Conservation (phyloP, 2,329 filamentous ascomycete species). For the Penicillium griseofulvum region DNA sequence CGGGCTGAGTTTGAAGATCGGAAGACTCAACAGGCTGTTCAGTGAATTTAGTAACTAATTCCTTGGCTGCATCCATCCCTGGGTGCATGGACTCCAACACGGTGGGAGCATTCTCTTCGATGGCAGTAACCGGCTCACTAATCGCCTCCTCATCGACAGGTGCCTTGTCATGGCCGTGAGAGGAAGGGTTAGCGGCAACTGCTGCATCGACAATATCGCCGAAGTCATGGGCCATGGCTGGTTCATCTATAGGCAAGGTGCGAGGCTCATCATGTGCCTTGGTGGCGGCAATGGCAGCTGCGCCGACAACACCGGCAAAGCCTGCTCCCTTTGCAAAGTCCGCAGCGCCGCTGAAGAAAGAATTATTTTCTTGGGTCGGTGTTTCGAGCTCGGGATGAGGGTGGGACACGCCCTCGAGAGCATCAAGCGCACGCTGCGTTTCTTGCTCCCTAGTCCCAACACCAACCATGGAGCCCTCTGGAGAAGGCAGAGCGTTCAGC, state of each 20-base stretch:
- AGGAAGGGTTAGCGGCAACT: conserved; percentile 11
- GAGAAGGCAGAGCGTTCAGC: conserved; percentile 28
- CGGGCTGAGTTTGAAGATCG: neutral
- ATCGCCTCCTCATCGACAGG: neutral
- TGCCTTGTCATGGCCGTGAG: conserved; percentile 10
- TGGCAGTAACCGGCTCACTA: conserved; percentile 14
- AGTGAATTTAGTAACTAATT: conserved; percentile 3
- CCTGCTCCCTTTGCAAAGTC: conserved; percentile 10
- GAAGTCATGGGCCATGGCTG: conserved; percentile 6
- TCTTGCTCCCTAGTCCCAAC: conserved; percentile 18
- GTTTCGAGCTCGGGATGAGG: conserved; percentile 13
- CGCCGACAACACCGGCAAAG: conserved; percentile 23
- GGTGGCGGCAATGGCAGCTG: conserved; percentile 24
- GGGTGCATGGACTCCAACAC: neutral
- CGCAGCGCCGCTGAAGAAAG: neutral
- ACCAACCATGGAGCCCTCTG: conserved; percentile 31
- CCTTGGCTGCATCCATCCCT: conserved; percentile 4
- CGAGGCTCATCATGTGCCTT: conserved; percentile 7
- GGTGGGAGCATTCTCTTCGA: conserved; percentile 9
- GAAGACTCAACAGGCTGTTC: conserved; percentile 4
- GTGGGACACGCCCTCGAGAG: conserved; percentile 15
- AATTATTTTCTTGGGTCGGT: conserved; percentile 10
- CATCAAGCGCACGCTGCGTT: conserved; percentile 14
- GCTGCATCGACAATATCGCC: conserved; percentile 20
- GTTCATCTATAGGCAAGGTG: neutral